Conservation (phyloP, 306 rosid species). For the Gynostemma pentaphyllum region DNA sequence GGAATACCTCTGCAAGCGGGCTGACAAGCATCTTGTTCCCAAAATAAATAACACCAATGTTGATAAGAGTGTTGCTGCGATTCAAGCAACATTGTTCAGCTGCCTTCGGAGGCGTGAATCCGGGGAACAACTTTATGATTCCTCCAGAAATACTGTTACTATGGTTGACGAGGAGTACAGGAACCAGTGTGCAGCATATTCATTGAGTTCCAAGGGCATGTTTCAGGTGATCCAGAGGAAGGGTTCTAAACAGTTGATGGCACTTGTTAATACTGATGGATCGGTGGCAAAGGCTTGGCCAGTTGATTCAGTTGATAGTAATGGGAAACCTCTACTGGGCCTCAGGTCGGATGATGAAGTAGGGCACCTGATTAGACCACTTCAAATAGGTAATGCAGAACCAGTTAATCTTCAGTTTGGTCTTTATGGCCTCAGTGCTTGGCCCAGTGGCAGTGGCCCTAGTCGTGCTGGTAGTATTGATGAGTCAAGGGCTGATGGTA, state of each 20-base stretch:
- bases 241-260: conserved; percentile 83
- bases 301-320: conserved; percentile 50
- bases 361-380: conserved; percentile 43
- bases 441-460: conserved; percentile 87
- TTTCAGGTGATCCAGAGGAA: conserved; percentile 85
- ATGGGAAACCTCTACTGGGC: conserved; percentile 59
- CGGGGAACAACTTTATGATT: conserved; percentile 79
- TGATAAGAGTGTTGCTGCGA: conserved; percentile 95
- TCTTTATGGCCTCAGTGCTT: conserved; percentile 85
- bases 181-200: conserved; percentile 77
- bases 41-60: conserved; percentile 96
- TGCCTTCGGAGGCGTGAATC: conserved; percentile 80
- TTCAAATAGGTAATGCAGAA: conserved; percentile 57
- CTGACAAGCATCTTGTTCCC: conserved; percentile 96
- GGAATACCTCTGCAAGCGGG: conserved; percentile 91
- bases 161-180: conserved; percentile 84
- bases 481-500: conserved; percentile 72
- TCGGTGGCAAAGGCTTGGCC: conserved; percentile 99
- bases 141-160: conserved; percentile 62
- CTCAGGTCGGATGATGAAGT: conserved; percentile 30
- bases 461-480: conserved; percentile 87
- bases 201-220: conserved; percentile 92
- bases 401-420: conserved; percentile 96
- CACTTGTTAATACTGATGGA: conserved; percentile 83
- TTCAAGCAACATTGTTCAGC: conserved; percentile 94